Evolutionary conservation across 2,329 filamentous ascomycete species (phyloP), one percentile per base, ranked within the genome.

Genomic region (Scortechinia acanthostroma): DNA sequence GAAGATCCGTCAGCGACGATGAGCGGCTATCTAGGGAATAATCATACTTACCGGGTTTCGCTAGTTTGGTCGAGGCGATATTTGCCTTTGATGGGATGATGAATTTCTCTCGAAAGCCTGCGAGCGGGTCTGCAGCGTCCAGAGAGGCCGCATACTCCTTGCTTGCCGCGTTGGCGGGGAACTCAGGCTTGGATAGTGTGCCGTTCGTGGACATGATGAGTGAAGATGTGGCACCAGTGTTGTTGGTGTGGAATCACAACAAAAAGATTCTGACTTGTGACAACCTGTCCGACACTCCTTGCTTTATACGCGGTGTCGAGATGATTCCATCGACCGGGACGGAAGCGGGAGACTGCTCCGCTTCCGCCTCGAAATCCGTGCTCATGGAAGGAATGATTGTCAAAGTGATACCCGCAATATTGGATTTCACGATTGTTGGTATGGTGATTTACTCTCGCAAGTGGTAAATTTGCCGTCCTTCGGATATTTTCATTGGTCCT

Each of bases 61-160:
- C 62, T 6, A 87, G 61, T 0, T 73, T 77, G 50, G 71, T 83
- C 51, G 84, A 76, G 58, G 75, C 81, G 42, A 93, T 63, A 33
- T 90, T 87, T 6, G 68, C 69, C 59, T 81, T 88, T 2, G 84
- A 85, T 0, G 90, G 90, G 42, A 94, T 81, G 42, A 85, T 73
- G 59, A 91, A 95, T 52, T 91, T 76, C 20, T 79, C 65, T 22
- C 88, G 76, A 45, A 88, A 73, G 46, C 71, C 65, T 15, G 65
- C 62, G 30, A 89, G 60, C n/a, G 70, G 62, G 55, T 88, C 83
- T 52, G 77, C 67, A 0, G 65, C 61, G 59, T 88, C 84, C 4
- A 86, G 68, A 21, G 63, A 61, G 45, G 61, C 52, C 21, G 76
- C 76, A 57, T 70, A 79, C 4, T 68, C 67, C 4, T 68, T 50